Evolutionary conservation across 257 asterid species (phyloP).

Genomic region (Sherardia arvensis): DNA sequence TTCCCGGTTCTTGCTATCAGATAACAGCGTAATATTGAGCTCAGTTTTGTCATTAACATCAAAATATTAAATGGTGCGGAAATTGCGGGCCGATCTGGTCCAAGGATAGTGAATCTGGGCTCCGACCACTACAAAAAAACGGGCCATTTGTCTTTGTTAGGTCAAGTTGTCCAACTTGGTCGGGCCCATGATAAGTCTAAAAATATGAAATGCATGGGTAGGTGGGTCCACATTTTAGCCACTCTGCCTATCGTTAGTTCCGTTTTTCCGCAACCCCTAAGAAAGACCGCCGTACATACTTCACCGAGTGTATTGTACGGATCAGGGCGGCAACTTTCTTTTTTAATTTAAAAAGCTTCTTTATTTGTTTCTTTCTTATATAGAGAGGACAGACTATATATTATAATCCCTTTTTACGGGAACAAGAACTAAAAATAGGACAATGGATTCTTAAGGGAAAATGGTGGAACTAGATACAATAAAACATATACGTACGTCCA

Average conservation of each 20-base stretch:
- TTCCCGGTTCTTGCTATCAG: too few species aligned
- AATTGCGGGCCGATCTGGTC: not conserved
- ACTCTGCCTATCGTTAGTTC: not conserved
- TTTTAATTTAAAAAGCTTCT: not conserved
- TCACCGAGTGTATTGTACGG: conserved; percentile 3
- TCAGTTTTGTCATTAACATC: too few species aligned
- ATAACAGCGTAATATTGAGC: too few species aligned
- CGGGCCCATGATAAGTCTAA: not conserved
- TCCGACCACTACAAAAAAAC: conserved; percentile 9
- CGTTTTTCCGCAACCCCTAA: not conserved
- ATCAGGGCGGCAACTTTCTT: not conserved
- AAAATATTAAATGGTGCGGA: too few species aligned
- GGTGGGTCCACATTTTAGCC: not conserved
- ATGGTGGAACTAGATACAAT: too few species aligned
- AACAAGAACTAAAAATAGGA: too few species aligned
- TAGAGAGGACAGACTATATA: too few species aligned
- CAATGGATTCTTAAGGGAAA: too few species aligned
- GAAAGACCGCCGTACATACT: not conserved
- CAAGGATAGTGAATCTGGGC: not conserved
- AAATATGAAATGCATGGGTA: not conserved
- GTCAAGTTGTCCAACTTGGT: not conserved
- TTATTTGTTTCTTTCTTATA: not conserved
- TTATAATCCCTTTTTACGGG: too few species aligned
- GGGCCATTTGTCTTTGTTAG: not conserved
- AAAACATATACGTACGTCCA: too few species aligned